phyloP scores from a whole-genome alignment of 2,329 filamentous ascomycete genomes.

The Fusarium longipes region DNA sequence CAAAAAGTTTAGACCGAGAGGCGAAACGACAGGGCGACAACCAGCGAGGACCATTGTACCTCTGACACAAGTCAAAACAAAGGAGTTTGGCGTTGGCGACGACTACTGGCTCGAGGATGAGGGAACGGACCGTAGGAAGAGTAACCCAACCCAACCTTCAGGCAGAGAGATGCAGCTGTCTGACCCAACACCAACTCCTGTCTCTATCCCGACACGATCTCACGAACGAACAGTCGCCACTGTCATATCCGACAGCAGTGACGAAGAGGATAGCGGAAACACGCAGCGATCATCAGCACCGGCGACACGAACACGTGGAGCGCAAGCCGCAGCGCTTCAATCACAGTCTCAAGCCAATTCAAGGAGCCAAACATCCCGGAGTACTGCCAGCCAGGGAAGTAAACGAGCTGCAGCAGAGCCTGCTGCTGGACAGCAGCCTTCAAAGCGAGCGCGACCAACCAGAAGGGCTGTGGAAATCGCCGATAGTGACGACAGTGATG shows the following conservation, averaged over 20 bases:
- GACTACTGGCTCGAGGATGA: constrained; percentile 78
- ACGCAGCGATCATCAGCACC: constrained; percentile 8
- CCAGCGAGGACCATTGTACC: constrained; percentile 71
- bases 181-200: constrained; percentile 19
- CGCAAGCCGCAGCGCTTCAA: constrained; percentile 41
- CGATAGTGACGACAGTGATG: constrained; percentile 64
- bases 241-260: constrained; percentile 54
- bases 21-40: constrained; percentile 58
- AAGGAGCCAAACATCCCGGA: constrained; percentile 46
- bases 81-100: constrained; percentile 79
- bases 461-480: constrained; percentile 51
- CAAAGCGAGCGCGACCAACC: constrained; percentile 50
- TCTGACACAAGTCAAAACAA: constrained; percentile 76
- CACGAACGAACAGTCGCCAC: constrained; percentile 41
- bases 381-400: constrained; percentile 45
- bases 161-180: constrained; percentile 33
- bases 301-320: constrained; percentile 42
- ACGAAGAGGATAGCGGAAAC: constrained; percentile 44
- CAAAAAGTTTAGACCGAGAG: constrained; percentile 81
- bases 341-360: constrained; percentile 48
- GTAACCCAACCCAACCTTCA: constrained; percentile 44
- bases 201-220: not conserved
- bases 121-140: constrained; percentile 47
- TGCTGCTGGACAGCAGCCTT: constrained; percentile 44
- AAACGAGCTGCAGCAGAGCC: constrained; percentile 52